These are phyloP conservation scores for Aegle marmelos DNA, from an alignment of 345 rosid genomes.

Conservation along the genomic window DNA sequence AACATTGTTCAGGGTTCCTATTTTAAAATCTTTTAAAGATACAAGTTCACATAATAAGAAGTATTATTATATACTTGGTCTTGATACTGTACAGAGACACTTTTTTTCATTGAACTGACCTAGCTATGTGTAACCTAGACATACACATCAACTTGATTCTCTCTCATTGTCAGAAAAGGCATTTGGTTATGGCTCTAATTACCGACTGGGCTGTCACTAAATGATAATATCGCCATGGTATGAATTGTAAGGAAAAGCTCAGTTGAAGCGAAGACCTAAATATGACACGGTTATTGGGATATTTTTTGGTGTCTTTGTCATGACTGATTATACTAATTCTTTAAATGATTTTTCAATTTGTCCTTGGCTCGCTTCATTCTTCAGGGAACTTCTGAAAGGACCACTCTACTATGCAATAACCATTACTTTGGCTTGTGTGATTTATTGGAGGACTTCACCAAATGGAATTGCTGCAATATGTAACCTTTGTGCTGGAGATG, in stretches of 20 bases:
- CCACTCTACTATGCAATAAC: slow-evolving; percentile 74
- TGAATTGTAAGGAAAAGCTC: not conserved
- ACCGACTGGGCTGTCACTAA: not conserved
- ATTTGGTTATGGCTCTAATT: not conserved
- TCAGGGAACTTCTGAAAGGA: slow-evolving; percentile 94
- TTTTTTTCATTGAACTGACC: not conserved
- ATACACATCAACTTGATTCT: not conserved
- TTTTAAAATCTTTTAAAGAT: not conserved
- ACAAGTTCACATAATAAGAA: not conserved
- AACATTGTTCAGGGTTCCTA: not conserved
- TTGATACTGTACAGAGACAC: not conserved
- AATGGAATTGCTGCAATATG: slow-evolving; percentile 71
- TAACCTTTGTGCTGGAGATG: slow-evolving; percentile 99
- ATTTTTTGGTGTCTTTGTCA: not conserved
- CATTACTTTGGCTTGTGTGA: slow-evolving; percentile 50
- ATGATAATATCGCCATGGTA: not conserved
- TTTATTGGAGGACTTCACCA: slow-evolving; percentile 86
- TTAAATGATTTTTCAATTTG: slow-evolving; percentile 10
- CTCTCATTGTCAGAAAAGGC: not conserved
- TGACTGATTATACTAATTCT: not conserved
- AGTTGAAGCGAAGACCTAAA: not conserved
- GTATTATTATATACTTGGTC: not conserved
- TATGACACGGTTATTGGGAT: not conserved
- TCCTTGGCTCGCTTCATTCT: slow-evolving; percentile 22
- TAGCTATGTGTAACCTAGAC: not conserved